Evolutionary conservation across 106 monocot species (phyloP), one percentile per base, ranked within the genome.

Genomic region (Phalaenopsis equestris): DNA sequence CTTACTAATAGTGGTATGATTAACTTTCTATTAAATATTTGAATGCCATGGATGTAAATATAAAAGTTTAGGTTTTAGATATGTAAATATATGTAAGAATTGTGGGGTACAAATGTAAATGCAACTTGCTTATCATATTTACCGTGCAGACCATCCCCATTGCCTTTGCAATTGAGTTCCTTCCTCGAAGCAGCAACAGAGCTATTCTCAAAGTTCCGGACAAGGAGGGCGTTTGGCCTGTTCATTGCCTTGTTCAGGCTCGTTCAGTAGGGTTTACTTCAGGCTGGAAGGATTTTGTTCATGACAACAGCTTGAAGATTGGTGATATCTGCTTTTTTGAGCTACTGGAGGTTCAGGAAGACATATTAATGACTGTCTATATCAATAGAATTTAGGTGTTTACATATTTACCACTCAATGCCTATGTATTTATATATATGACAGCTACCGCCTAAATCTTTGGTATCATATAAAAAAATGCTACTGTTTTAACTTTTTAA

Each of bases 241-340:
- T 74, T n/a, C 14, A 9, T 1, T 58, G 45, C 30, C 36, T 45
- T 9, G 77, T 81, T 73, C 56, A 81, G 8, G 8, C 18, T 12
- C 72, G 7, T 43, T 15, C 37, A 14, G 30, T 81, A 7, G 72
- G 73, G 15, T 64, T 85, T 52, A 38, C 48, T 21, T 42, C 55
- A 0, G 67, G 78, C 15, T 86, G 85, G 85, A 67, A 30, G 46
- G 10, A 21, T 9, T 86, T 86, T 42, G 79, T 79, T 16, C 39
- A 17, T n/a, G 79, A 82, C 67, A 86, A 86, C 58, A 38, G 47
- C 5, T 55, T 86, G 39, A 67, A 82, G 67, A 56, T 47, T 16
- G 85, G 82, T 3, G 82, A 86, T 72, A 52, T 78, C 21, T 86
- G 85, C 58, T 41, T 86, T 36, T 86, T 86, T 23, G 75, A 86